A percentile compares a stretch with the other conserved stretches of the same genome.
Evolutionary conservation across 495 filamentous ascomycete species (phyloP).

Genomic region (Trypethelium eluteriae): DNA sequence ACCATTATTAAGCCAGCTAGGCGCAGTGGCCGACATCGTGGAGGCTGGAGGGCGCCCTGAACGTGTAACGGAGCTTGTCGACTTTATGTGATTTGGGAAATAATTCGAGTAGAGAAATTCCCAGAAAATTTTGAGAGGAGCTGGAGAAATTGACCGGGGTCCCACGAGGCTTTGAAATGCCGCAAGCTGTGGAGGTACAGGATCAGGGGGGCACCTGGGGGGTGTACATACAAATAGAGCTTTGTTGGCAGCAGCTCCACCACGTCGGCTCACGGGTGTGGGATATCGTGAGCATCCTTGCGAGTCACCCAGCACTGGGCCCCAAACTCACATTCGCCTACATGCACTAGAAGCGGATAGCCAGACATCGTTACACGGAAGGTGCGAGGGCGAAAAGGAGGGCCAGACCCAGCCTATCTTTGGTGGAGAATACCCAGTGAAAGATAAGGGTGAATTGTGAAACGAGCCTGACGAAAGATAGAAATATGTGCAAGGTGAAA

Average conservation of each 20-base stretch:
- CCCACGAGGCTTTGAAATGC: constrained; percentile 2
- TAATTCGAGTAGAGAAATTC: neutral
- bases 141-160: neutral
- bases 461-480: constrained; percentile 1
- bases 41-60: too few species aligned
- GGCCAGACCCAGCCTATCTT: neutral
- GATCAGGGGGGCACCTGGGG: neutral
- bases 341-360: constrained; percentile 4
- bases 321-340: neutral
- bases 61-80: too few species aligned
- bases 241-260: neutral
- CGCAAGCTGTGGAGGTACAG: neutral
- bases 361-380: neutral
- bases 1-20: constrained; percentile 44
- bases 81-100: neutral
- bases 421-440: neutral
- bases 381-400: neutral
- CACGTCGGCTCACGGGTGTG: neutral
- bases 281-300: neutral
- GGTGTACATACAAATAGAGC: neutral
- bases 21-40: constrained; percentile 23
- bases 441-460: neutral
- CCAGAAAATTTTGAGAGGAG: neutral
- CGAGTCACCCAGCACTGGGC: neutral
- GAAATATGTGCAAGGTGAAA: neutral